Conservation (phyloP, 2,329 filamentous ascomycete genomes). For the Beauveria medogensis region DNA sequence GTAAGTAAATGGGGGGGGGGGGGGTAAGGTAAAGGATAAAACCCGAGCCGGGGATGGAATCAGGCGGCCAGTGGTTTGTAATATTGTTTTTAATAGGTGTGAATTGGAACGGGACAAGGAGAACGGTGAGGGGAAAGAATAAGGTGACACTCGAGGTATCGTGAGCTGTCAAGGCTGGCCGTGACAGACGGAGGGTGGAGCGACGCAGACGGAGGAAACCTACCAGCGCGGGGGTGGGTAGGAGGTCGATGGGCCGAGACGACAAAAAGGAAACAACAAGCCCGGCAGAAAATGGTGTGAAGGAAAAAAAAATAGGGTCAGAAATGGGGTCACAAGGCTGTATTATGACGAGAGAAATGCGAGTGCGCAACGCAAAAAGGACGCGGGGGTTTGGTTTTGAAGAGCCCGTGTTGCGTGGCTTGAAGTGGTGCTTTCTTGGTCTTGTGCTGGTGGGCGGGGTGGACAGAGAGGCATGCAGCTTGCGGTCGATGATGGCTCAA, state of each 20-base stretch:
- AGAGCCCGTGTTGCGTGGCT: not conserved
- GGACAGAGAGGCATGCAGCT: not conserved
- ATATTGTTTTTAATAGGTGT: not conserved
- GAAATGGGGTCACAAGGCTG: slow-evolving; percentile 2
- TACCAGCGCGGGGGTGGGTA: not conserved
- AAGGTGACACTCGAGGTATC: slow-evolving; percentile 6
- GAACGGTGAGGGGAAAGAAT: not conserved
- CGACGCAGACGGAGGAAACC: not conserved
- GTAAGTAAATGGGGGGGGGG: not conserved
- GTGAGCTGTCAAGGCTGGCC: slow-evolving; percentile 2
- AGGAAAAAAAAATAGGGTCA: not conserved
- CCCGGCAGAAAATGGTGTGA: too few relatives aligned
- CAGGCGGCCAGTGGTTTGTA: not conserved
- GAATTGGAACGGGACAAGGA: not conserved
- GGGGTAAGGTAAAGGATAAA: not conserved
- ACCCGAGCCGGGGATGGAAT: too few relatives aligned
- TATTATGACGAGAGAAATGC: not conserved
- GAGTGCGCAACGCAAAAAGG: not conserved
- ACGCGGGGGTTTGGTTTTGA: not conserved
- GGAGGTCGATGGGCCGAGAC: not conserved
- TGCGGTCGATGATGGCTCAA: not conserved
- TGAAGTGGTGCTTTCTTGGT: not conserved
- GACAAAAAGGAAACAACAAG: not conserved
- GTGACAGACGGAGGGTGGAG: not conserved
- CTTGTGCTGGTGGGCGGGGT: not conserved